A percentile compares a stretch with the other conserved stretches of the same genome.
These are phyloP conservation scores for Solanum sitiens DNA, from an alignment of 257 asterid species.

Conservation along the genomic window DNA sequence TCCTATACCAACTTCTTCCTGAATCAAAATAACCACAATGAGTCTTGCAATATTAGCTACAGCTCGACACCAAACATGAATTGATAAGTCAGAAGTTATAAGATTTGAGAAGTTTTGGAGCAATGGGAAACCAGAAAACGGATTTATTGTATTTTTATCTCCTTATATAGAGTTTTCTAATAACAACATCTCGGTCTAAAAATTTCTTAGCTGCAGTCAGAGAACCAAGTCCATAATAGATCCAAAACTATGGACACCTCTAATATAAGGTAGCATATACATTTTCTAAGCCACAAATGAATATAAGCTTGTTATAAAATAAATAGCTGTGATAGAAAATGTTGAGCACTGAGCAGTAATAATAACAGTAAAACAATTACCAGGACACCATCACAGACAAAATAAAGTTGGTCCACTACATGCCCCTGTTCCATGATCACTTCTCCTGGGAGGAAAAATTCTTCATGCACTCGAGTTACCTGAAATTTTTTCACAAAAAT, in stretches of 20 bases:
- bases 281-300: not conserved
- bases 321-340: not conserved
- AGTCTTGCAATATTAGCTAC: not conserved
- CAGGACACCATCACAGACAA: conserved; percentile 78
- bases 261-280: not conserved
- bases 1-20: conserved; percentile 70
- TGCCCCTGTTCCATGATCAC: conserved; percentile 82
- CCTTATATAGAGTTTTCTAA: not conserved
- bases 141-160: not conserved
- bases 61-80: not conserved
- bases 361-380: conserved; percentile 11
- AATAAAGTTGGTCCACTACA: conserved; percentile 82
- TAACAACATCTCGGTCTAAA: not conserved
- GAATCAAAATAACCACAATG: conserved; percentile 2
- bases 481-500: conserved; percentile 3
- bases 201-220: not conserved
- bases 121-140: not conserved
- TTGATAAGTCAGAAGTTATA: not conserved
- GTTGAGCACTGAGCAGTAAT: not conserved
- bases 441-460: conserved; percentile 94
- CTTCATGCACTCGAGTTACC: conserved; percentile 85
- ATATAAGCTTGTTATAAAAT: not conserved
- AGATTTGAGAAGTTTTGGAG: not conserved
- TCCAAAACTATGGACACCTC: not conserved
- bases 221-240: not conserved